Evolutionary conservation across 83 land plant species (phyloP).

Genomic region (Isoetes engelmannii): DNA sequence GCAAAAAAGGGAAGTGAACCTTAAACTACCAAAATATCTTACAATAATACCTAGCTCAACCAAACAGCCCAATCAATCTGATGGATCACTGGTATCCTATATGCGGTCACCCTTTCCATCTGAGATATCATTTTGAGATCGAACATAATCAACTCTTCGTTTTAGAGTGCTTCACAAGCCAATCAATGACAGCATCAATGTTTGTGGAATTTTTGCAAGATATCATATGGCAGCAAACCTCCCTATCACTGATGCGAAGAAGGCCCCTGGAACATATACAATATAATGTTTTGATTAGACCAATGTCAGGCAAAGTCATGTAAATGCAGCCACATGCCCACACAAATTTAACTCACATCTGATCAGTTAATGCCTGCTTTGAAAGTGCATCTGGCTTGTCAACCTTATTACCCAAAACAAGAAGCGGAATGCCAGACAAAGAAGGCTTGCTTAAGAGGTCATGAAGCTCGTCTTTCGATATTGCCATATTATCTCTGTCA

Average conservation of each 20-base stretch:
- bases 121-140: neutral
- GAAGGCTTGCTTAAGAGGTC: conserved; percentile 78
- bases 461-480: conserved; percentile 73
- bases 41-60: too few species aligned
- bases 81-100: too few species aligned
- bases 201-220: conserved; percentile 91
- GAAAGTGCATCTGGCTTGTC: conserved; percentile 82
- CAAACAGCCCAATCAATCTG: too few species aligned
- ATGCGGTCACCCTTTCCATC: neutral
- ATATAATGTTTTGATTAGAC: neutral
- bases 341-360: conserved; percentile 53
- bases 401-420: conserved; percentile 79
- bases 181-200: conserved; percentile 75
- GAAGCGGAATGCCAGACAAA: conserved; percentile 68
- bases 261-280: conserved; percentile 49
- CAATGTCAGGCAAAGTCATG: neutral
- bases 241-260: conserved; percentile 51
- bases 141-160: conserved; percentile 41
- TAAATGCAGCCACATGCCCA: neutral
- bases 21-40: too few species aligned
- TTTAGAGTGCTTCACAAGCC: conserved; percentile 90
- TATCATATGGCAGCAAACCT: conserved; percentile 75
- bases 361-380: conserved; percentile 61
- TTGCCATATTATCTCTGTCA: conserved; percentile 63
- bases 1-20: too few species aligned